phyloP scores from a whole-genome alignment of 1,284 basidiomycete genomes.

The Ceratobasidium sp. region DNA sequence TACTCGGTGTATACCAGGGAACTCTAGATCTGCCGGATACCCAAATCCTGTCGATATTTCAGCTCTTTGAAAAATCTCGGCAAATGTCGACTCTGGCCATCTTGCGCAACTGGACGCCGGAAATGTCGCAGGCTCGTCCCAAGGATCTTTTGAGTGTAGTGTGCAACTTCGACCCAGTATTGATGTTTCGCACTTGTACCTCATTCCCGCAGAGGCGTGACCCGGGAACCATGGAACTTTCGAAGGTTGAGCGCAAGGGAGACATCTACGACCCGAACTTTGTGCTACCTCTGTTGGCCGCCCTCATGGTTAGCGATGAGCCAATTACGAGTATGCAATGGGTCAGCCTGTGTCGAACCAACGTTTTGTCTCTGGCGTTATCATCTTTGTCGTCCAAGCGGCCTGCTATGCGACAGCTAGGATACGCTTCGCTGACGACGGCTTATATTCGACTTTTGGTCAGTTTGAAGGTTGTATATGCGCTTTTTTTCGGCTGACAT shows the following conservation, averaged over 20 bases:
- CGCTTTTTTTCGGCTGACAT: neutral
- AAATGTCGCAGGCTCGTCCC: constrained; percentile 60
- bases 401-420: constrained; percentile 67
- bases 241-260: constrained; percentile 50
- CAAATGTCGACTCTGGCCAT: constrained; percentile 70
- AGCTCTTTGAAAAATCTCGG: constrained; percentile 81
- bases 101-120: constrained; percentile 74
- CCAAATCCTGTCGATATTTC: constrained; percentile 78
- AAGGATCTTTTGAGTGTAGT: constrained; percentile 73
- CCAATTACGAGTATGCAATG: constrained; percentile 77
- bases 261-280: constrained; percentile 88
- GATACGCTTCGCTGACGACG: constrained; percentile 57
- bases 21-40: constrained; percentile 75
- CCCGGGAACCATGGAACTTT: constrained; percentile 56
- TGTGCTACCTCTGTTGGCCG: constrained; percentile 75
- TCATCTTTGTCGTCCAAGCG: constrained; percentile 81
- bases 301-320: constrained; percentile 70
- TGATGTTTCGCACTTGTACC: constrained; percentile 80
- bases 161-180: constrained; percentile 75
- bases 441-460: constrained; percentile 56
- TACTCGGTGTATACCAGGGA: constrained; percentile 80
- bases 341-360: constrained; percentile 88
- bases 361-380: constrained; percentile 81
- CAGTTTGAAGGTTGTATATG: constrained; percentile 42
- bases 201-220: constrained; percentile 75